Base-by-base conservation (phyloP, 2,329 filamentous ascomycete genomes). In the Cladobotryum mycophilum region DNA sequence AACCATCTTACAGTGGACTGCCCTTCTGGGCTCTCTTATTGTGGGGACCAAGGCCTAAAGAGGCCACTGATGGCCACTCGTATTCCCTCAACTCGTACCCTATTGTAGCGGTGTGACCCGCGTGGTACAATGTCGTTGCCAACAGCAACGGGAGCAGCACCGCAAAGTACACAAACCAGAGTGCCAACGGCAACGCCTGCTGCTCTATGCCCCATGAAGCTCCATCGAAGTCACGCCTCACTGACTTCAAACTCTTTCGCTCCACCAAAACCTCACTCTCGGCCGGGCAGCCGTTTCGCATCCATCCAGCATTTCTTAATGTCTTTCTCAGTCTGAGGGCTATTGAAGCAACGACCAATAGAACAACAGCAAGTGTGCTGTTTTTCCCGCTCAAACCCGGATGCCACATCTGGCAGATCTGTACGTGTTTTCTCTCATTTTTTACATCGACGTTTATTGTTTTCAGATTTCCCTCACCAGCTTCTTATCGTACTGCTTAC, bases 291-390 rank as follows among this genome's bases (percentile, higher is more conserved):
- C 22, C 43, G 52, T 43, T 48, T 52, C 30, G 41, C 30, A 45
- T 50, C 40, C 51, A 52, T 53, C 47, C 49, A 64, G 58, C 61
- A 68, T 64, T 58, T 52, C 53, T 66, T 61, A 59, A 59, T 64
- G 59, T 45, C 55, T 45, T 48, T 46, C 20, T 30, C 12, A 30
- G 13, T 17, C n/a, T 33, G 25, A 30, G 42, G 14, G 42, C 7
- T 14, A 33, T 33, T 34, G 25, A 45, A 14, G n/a, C 25, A 8
- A 30, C 9, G 4, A 8, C 9, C 9, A n/a, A 17, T 22, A n/a
- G 9, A n/a, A 25, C 42, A n/a, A 25, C 42, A 15, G 22, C 47
- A 42, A 36, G 45, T 45, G 55, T 54, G 25, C 25, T 30, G 25
- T 17, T 45, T 41, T 37, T 56, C 53, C 38, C 25, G 53, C 54